Conservation (phyloP, 164 flowering plant genomes). For the Protea cynaroides region DNA sequence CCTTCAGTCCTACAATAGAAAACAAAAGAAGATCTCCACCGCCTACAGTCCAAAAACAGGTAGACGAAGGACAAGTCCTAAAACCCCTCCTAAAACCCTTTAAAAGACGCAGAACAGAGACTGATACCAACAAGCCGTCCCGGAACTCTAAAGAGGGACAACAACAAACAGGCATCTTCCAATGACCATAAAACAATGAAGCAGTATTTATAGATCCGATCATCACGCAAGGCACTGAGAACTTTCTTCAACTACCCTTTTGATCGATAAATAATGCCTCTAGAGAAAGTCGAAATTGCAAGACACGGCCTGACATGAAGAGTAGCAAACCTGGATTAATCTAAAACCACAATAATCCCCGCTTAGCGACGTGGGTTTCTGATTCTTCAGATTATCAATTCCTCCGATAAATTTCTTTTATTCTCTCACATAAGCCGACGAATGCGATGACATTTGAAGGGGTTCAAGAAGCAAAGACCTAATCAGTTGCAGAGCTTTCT, state of each 20-base stretch:
- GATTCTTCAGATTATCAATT: neutral
- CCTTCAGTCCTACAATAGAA: neutral
- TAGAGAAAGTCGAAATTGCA: neutral
- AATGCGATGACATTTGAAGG: neutral
- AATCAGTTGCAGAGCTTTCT: neutral
- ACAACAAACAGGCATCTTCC: neutral
- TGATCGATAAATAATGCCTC: neutral
- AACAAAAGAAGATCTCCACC: neutral
- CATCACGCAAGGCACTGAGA: neutral
- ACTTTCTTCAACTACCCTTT: neutral
- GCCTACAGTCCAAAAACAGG: constrained; percentile 1
- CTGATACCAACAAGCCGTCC: neutral
- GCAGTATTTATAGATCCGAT: neutral
- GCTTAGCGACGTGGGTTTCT: neutral
- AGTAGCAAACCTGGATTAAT: constrained; percentile 5
- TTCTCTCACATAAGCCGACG: neutral
- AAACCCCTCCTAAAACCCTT: neutral
- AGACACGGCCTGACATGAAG: neutral
- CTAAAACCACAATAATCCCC: neutral
- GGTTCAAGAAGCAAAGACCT: neutral
- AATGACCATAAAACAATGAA: neutral
- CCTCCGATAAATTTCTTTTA: neutral
- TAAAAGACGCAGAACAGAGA: neutral
- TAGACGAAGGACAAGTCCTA: neutral
- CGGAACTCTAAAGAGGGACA: neutral